A percentile compares a stretch with the other conserved stretches of the same genome.
phyloP scores from a whole-genome alignment of 345 rosid genomes.

The Pugionium dolabratum region DNA sequence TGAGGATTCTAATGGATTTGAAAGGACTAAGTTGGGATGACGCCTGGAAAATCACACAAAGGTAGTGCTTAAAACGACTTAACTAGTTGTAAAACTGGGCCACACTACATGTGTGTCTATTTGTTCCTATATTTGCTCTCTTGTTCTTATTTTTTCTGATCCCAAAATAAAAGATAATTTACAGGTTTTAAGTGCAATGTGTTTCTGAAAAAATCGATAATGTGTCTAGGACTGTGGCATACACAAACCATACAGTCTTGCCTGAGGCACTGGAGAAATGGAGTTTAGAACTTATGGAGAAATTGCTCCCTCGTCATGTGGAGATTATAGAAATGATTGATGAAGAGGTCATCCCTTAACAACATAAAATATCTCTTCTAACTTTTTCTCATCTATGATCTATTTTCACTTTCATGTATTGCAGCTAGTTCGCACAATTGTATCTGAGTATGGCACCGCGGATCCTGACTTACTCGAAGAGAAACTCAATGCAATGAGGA shows the following conservation, averaged over 20 bases:
- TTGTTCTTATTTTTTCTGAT: background rate
- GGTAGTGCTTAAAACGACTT: conserved; percentile 41
- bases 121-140: background rate
- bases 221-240: conserved; percentile 65
- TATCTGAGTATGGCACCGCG: conserved; percentile 57
- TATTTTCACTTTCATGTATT: conserved; percentile 27
- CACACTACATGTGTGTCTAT: background rate
- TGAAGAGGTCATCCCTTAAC: conserved; percentile 59
- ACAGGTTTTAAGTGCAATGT: background rate
- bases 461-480: conserved; percentile 55
- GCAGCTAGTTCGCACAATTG: conserved; percentile 63
- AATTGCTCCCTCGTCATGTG: conserved; percentile 72
- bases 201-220: conserved; percentile 8
- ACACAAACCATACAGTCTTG: conserved; percentile 83
- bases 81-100: conserved; percentile 2
- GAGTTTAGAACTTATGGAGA: conserved; percentile 81
- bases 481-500: conserved; percentile 74
- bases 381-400: conserved; percentile 10
- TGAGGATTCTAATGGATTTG: conserved; percentile 69
- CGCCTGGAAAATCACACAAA: conserved; percentile 76
- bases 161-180: background rate
- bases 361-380: conserved; percentile 24
- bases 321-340: conserved; percentile 83
- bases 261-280: conserved; percentile 92
- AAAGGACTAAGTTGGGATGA: conserved; percentile 74